phyloP scores from a whole-genome alignment of 176 grass and related monocot species.

The Musa acuminata region DNA sequence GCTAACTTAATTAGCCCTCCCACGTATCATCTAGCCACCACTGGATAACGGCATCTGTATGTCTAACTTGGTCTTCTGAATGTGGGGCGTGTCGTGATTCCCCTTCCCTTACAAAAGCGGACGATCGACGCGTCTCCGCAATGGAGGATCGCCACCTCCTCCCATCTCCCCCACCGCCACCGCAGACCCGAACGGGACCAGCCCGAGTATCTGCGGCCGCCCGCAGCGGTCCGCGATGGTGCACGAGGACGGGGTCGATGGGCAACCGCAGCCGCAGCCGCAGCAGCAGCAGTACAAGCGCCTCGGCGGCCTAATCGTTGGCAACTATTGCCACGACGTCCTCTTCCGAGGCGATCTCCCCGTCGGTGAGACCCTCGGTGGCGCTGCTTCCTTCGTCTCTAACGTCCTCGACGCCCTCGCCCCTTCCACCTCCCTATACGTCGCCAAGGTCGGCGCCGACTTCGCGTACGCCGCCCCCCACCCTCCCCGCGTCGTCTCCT shows the following conservation, averaged over 20 bases:
- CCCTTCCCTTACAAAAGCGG: background rate
- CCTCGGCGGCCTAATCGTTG: constrained; percentile 39
- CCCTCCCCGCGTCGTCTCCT: constrained; percentile 10
- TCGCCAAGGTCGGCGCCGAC: constrained; percentile 73
- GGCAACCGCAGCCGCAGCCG: too few relatives aligned
- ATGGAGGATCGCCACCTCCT: constrained; percentile 1
- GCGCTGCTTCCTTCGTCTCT: constrained; percentile 79
- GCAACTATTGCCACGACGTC: constrained; percentile 99
- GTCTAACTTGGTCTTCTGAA: background rate
- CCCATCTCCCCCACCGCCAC: background rate
- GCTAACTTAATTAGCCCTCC: too few relatives aligned
- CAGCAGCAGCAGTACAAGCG: background rate
- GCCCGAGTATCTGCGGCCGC: background rate
- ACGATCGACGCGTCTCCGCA: background rate
- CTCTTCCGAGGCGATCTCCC: constrained; percentile 47
- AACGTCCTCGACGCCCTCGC: constrained; percentile 70
- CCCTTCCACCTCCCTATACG: constrained; percentile 30
- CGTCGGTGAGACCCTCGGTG: constrained; percentile 72
- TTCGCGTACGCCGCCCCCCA: constrained; percentile 53
- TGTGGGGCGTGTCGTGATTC: background rate
- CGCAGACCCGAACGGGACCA: background rate
- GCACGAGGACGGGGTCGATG: background rate
- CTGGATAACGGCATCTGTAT: background rate
- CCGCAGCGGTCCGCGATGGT: background rate
- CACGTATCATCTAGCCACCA: background rate